These are phyloP conservation scores for Cladophialophora chaetospira DNA, from an alignment of 2,329 filamentous ascomycete species.

Conservation along the genomic window DNA sequence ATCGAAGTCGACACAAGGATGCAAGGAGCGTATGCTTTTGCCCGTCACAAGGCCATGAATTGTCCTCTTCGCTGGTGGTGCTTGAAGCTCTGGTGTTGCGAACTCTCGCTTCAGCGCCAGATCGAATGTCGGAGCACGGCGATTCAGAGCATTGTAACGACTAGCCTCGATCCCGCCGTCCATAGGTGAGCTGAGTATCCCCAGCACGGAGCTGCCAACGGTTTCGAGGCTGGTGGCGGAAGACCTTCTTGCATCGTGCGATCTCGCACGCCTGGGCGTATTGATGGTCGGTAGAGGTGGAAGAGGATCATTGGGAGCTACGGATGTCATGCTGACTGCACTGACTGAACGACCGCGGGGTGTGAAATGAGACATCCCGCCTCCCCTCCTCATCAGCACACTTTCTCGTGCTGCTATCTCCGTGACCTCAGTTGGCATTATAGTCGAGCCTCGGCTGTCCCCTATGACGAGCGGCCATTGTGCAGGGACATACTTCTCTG, in stretches of 20 bases:
- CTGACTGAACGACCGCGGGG: slow-evolving; percentile 30
- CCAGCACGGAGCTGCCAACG: slow-evolving; percentile 23
- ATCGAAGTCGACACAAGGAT: slow-evolving; percentile 18
- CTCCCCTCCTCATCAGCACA: slow-evolving; percentile 22
- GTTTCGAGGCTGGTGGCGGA: slow-evolving; percentile 18
- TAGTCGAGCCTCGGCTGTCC: slow-evolving; percentile 25
- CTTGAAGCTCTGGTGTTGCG: slow-evolving; percentile 11
- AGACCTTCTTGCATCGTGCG: neutral
- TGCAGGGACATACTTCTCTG: slow-evolving; percentile 31
- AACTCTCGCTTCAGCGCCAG: slow-evolving; percentile 12
- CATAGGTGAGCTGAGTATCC: slow-evolving; percentile 13
- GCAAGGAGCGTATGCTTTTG: slow-evolving; percentile 19
- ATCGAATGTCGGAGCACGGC: slow-evolving; percentile 3
- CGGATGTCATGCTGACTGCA: slow-evolving; percentile 37
- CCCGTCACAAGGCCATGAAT: slow-evolving; percentile 11
- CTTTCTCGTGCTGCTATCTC: slow-evolving; percentile 19
- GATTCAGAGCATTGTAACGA: neutral
- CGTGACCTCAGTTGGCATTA: slow-evolving; percentile 18
- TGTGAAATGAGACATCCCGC: slow-evolving; percentile 30
- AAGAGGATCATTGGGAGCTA: slow-evolving; percentile 40
- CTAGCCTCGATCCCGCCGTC: neutral
- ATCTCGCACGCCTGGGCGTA: neutral
- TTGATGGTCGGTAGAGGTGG: slow-evolving; percentile 38
- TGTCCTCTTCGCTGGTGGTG: slow-evolving; percentile 12
- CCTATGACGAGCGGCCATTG: slow-evolving; percentile 38